These are phyloP conservation scores for Eustoma russellianum DNA, from an alignment of 257 asterid genomes.

Conservation along the genomic window DNA sequence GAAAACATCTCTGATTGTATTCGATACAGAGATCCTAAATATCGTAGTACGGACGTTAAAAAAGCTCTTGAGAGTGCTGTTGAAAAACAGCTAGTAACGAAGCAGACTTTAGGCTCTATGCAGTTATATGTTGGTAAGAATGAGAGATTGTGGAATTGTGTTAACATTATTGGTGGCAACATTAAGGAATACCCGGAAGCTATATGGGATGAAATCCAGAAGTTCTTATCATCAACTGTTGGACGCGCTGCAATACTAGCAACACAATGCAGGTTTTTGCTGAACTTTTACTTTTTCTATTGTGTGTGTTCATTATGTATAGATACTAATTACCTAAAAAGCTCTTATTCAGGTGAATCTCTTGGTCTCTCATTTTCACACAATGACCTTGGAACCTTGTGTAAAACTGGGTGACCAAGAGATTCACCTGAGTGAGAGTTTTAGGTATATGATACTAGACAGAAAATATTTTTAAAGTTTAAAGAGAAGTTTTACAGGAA, in stretches of 20 bases:
- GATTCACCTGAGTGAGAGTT: too few relatives aligned
- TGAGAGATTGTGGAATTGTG: constrained; percentile 75
- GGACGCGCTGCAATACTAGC: constrained; percentile 65
- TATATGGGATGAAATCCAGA: constrained; percentile 75
- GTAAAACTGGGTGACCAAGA: too few relatives aligned
- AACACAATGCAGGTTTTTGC: constrained; percentile 63
- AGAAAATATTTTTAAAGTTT: too few relatives aligned
- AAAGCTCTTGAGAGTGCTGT: constrained; percentile 75
- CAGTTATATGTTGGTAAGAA: constrained; percentile 67
- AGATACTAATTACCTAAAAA: too few relatives aligned
- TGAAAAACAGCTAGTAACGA: constrained; percentile 74
- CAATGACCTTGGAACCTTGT: too few relatives aligned
- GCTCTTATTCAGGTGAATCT: too few relatives aligned
- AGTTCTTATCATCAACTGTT: constrained; percentile 56
- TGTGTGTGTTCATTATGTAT: neutral
- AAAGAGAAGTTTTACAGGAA: too few relatives aligned
- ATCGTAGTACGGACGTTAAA: constrained; percentile 71
- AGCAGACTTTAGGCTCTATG: constrained; percentile 45
- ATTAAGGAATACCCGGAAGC: constrained; percentile 36
- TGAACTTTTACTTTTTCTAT: neutral
- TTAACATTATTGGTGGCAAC: constrained; percentile 57
- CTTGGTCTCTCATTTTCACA: too few relatives aligned
- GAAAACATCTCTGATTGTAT: constrained; percentile 73
- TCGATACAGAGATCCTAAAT: constrained; percentile 52
- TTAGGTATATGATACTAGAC: too few relatives aligned